phyloP scores from a whole-genome alignment of 1,284 basidiomycete species.

The Trametes sp. region DNA sequence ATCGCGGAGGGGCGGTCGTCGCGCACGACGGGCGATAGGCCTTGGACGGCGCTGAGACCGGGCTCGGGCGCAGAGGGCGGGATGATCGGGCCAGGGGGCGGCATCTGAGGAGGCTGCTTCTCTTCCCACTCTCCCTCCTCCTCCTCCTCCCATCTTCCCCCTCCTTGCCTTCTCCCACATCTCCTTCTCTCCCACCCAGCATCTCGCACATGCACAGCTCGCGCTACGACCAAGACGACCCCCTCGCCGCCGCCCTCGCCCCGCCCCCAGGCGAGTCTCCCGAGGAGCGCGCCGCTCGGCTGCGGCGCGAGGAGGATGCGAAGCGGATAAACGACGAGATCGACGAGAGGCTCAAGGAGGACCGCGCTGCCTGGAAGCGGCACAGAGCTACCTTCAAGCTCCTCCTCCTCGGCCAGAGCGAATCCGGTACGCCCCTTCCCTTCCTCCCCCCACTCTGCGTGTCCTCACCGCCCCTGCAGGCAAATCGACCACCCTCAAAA shows the following conservation, averaged over 20 bases:
- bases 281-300: constrained; percentile 42
- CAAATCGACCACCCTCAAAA: constrained; percentile 43
- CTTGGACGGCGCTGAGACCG: no score
- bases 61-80: no score
- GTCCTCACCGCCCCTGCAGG: constrained; percentile 30
- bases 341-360: constrained; percentile 60
- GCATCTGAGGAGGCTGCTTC: no score
- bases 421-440: constrained; percentile 44
- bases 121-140: no score
- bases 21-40: no score
- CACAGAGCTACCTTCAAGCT: constrained; percentile 58
- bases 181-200: no score
- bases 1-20: no score
- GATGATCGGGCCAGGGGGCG: no score
- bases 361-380: constrained; percentile 52
- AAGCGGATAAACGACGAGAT: constrained; percentile 61
- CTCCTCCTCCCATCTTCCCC: no score
- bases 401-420: constrained; percentile 67
- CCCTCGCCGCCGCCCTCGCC: constrained; percentile 37
- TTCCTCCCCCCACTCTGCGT: neutral
- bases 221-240: constrained; percentile 36
- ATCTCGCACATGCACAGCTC: no score
- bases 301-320: constrained; percentile 57
- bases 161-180: no score
- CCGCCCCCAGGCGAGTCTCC: constrained; percentile 38